phyloP scores from a whole-genome alignment of 129 eudicot species.

The Flaveria trinervia region DNA sequence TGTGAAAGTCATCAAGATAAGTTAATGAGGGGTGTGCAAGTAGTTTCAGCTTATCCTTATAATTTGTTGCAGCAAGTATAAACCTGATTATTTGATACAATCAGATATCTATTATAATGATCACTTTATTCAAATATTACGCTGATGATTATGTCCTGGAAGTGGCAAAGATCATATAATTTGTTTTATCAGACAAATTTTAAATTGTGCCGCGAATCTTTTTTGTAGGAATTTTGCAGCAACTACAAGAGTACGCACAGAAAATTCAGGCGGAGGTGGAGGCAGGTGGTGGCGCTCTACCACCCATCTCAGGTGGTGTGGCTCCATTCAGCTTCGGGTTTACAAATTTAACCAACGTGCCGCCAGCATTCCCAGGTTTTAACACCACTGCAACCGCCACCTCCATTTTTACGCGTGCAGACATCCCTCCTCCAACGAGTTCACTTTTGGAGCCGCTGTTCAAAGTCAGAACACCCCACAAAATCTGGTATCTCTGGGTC shows the following conservation, averaged over 20 bases:
- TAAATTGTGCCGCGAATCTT: slow-evolving; percentile 6
- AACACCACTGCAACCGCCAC: slow-evolving; percentile 42
- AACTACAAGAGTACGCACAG: slow-evolving; percentile 71
- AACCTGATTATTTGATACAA: too few relatives aligned
- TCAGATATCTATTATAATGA: too few relatives aligned
- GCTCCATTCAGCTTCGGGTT: slow-evolving; percentile 73
- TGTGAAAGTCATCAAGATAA: not conserved
- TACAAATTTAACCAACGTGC: slow-evolving; percentile 41
- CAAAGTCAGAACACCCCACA: slow-evolving; percentile 29
- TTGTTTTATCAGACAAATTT: too few relatives aligned
- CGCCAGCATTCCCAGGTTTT: slow-evolving; percentile 56
- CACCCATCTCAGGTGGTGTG: slow-evolving; percentile 44
- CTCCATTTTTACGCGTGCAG: slow-evolving; percentile 64
- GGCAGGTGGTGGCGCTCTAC: slow-evolving; percentile 18
- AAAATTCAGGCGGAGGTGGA: slow-evolving; percentile 53
- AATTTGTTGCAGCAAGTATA: too few relatives aligned
- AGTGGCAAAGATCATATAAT: too few relatives aligned
- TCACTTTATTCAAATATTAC: too few relatives aligned
- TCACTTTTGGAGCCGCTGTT: slow-evolving; percentile 73
- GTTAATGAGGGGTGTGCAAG: not conserved
- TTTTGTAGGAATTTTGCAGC: slow-evolving; percentile 63
- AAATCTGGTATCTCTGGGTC: slow-evolving; percentile 24
- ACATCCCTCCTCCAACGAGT: slow-evolving; percentile 64
- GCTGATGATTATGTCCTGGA: too few relatives aligned
- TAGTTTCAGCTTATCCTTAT: too few relatives aligned